phyloP scores from a whole-genome alignment of 768 basidiomycete species.

The Leccinum aurantiacum region DNA sequence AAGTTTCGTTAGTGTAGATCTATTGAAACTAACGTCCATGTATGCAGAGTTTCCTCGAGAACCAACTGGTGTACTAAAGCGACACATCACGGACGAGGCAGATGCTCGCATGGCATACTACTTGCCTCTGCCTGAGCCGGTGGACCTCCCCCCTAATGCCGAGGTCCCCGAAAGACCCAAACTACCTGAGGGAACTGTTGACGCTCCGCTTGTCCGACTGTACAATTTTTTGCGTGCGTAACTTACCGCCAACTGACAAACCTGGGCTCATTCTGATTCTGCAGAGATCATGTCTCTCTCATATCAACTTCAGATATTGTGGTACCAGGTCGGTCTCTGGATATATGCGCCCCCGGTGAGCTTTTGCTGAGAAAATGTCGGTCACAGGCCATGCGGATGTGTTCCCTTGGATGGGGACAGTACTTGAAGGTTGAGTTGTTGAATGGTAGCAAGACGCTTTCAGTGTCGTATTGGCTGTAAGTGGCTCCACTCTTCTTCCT shows the following conservation, averaged over 20 bases:
- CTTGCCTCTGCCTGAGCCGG: slow-evolving; percentile 46
- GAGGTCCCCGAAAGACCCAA: slow-evolving; percentile 45
- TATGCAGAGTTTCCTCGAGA: slow-evolving; percentile 67
- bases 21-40: slow-evolving; percentile 1
- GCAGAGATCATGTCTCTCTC: slow-evolving; percentile 88
- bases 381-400: slow-evolving; percentile 65
- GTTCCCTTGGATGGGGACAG: slow-evolving; percentile 84
- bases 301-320: slow-evolving; percentile 89
- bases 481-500: slow-evolving; percentile 23
- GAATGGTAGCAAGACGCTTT: slow-evolving; percentile 64
- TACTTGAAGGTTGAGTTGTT: slow-evolving; percentile 71
- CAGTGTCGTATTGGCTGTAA: slow-evolving; percentile 87
- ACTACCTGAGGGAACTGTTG: slow-evolving; percentile 61
- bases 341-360: not conserved
- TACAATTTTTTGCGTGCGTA: slow-evolving; percentile 87
- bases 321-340: slow-evolving; percentile 57
- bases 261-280: not conserved
- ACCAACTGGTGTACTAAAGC: slow-evolving; percentile 61
- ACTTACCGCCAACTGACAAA: not conserved
- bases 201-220: slow-evolving; percentile 80
- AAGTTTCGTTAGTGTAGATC: not conserved
- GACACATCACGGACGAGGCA: slow-evolving; percentile 71
- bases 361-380: not conserved
- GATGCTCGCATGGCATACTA: slow-evolving; percentile 67
- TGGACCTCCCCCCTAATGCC: slow-evolving; percentile 40